Evolutionary conservation across 164 flowering plant genomes (phyloP), one percentile per base, ranked within the genome.

Genomic region (Stephania cephalantha): DNA sequence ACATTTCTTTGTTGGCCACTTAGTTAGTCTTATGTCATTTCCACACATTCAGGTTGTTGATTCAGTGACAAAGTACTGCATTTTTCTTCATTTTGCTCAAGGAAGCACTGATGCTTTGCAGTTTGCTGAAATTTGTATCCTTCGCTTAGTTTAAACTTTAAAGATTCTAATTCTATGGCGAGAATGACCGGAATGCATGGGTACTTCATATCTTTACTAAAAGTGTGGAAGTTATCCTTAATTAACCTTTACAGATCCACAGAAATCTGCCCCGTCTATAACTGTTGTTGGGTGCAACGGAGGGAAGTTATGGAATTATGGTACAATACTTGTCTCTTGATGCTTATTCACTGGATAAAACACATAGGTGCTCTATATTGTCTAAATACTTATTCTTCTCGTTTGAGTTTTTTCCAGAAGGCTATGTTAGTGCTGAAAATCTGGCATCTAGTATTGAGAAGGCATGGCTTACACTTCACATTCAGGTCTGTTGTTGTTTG

Each of bases 71-170:
- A 91, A 88, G 84, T 86, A 86, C 75, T 93, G 96, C 77, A 80
- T 91, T 71, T 75, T 93, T 70, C 74, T 93, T 83, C 98, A 90
- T 80, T 80, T 90, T 63, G 48, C 65, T 65, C 87, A 84, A 79
- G 94, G 91, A 82, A 91, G 90, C 78, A 71, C 81, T 48, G 93
- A 90, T 76, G 93, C 91, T 6, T 74, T 82, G 15, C 79, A 90
- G n/a, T 90, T 91, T 79, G 87, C 93, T 73, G 90, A 88, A 61
- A 86, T 90, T 75, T 93, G 98, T 93, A 93, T 93, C 91, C 97
- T 85, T 15, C 75, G 12, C 20, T 74, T 69, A 25, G 76, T 35
- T 35, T 35, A 35, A 35, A 25, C 74, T 35, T 35, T 35, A 35
- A 35, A 35, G 1, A 35, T 35, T 35, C 42, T 35, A 35, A 35